Base-by-base conservation (phyloP, 306 rosid species). In the Lotus japonicus region DNA sequence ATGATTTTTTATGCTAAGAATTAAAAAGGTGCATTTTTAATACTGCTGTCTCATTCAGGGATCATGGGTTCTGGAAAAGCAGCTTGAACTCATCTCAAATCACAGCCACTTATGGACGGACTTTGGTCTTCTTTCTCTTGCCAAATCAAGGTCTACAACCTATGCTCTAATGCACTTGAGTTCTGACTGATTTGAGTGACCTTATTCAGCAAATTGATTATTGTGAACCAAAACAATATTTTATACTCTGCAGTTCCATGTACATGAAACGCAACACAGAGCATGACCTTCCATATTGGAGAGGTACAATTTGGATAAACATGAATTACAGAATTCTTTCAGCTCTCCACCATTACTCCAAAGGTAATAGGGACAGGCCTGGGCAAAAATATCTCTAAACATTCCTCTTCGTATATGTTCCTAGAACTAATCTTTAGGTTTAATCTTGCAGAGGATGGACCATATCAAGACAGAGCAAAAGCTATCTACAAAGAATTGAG, bases 221-320 rank as follows among this genome's bases (percentile, higher is more conserved):
- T 55, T 14, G 64, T 68, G 49, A 35, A 65, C 49, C 28, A 48
- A 46, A 11, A 9, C 52, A 49, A 35, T 33, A 50, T 73, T 55
- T 11, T 54, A 28, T 60, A 18, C 57, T 50, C 1, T 19, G 7
- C 78, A 90, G 96, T 81, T 85, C 97, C 42, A 6, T 90, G 76
- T 88, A 94, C 89, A 90, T 94, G 97, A 94, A 90, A 76, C 74
- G 66, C 75, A 94, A 94, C 79, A 86, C 99, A 26, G 95, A 94
- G 83, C 96, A 90, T 17, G 99, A 88, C n/a, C 70, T 89, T n/a
- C 99, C 97, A 0, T 94, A 90, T 69, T 94, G 97, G 99, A 90
- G 96, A 74, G 97, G 99, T 69, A 77, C 95, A 13, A 70, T 94
- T 78, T 94, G 99, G 98, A 89, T 82, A 73, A 88, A 86, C 75